Percentiles rank a stretch among this genome's conserved stretches.
Evolutionary conservation across 257 asterid species (phyloP).

Genomic region (Avicennia marina): DNA sequence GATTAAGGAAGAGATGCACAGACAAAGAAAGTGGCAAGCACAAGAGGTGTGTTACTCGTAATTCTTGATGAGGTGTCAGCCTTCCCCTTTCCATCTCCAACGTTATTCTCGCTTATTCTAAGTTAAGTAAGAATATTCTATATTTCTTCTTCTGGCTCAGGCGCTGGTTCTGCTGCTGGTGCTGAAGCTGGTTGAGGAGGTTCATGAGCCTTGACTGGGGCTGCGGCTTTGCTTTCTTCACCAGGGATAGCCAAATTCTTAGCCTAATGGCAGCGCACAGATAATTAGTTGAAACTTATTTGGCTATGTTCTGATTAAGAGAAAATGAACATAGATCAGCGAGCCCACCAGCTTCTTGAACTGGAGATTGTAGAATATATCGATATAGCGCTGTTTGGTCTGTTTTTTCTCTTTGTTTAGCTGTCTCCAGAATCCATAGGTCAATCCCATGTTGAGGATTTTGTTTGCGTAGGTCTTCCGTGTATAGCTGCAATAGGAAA

Average conservation of each 20-base stretch:
- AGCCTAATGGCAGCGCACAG: too few relatives aligned
- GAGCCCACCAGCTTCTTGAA: slow-evolving; percentile 56
- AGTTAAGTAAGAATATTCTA: neutral
- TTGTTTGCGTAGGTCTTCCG: slow-evolving; percentile 85
- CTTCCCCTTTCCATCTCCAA: slow-evolving; percentile 15
- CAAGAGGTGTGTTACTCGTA: slow-evolving; percentile 25
- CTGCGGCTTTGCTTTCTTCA: slow-evolving; percentile 32
- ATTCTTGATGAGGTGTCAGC: slow-evolving; percentile 15
- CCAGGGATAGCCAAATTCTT: slow-evolving; percentile 28
- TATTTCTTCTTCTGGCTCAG: slow-evolving; percentile 6
- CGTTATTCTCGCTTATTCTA: slow-evolving; percentile 22
- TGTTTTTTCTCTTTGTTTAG: slow-evolving; percentile 48
- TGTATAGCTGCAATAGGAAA: slow-evolving; percentile 52
- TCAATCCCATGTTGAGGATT: slow-evolving; percentile 67
- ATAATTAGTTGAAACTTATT: neutral
- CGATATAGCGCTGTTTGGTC: slow-evolving; percentile 63
- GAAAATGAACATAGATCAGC: neutral
- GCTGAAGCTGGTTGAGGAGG: slow-evolving; percentile 14
- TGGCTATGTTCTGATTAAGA: neutral
- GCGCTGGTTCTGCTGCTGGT: slow-evolving; percentile 2
- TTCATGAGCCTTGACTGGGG: slow-evolving; percentile 11
- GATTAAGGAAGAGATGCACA: slow-evolving; percentile 51
- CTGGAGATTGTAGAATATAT: slow-evolving; percentile 65
- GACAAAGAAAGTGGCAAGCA: slow-evolving; percentile 44
- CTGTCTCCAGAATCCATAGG: slow-evolving; percentile 73